A percentile compares a stretch with the other conserved stretches of the same genome.
These are phyloP conservation scores for Moricandia moricandioides DNA, from an alignment of 345 rosid species.

Conservation along the genomic window DNA sequence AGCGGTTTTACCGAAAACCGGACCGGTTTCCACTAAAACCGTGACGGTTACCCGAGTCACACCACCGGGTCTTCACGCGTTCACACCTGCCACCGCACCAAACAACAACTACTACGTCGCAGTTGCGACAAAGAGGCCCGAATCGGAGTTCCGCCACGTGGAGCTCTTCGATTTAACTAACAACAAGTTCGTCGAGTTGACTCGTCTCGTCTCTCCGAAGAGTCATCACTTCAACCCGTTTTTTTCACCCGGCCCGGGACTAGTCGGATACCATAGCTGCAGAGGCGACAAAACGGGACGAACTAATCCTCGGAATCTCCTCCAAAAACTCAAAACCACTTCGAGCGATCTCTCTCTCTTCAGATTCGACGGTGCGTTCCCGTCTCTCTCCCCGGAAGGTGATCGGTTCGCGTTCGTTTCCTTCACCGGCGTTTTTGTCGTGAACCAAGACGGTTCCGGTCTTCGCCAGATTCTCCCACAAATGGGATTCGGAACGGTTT, in stretches of 20 bases:
- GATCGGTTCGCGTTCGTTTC: slow-evolving; percentile 69
- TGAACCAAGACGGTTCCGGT: slow-evolving; percentile 64
- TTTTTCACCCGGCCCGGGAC: slow-evolving; percentile 70
- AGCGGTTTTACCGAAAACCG: slow-evolving; percentile 47
- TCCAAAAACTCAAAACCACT: slow-evolving; percentile 58
- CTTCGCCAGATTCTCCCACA: slow-evolving; percentile 44
- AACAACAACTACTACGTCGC: slow-evolving; percentile 72
- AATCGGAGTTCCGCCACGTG: slow-evolving; percentile 58
- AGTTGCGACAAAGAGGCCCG: slow-evolving; percentile 64
- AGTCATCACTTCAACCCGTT: slow-evolving; percentile 87
- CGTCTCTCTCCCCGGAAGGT: slow-evolving; percentile 71
- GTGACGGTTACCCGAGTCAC: slow-evolving; percentile 62
- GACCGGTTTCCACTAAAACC: slow-evolving; percentile 40
- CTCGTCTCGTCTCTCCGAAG: slow-evolving; percentile 60
- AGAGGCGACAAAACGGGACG: slow-evolving; percentile 48
- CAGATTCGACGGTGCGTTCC: slow-evolving; percentile 77
- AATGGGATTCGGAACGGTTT: slow-evolving; percentile 60
- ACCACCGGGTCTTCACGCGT: slow-evolving; percentile 75
- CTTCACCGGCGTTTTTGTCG: slow-evolving; percentile 66
- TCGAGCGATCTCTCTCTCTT: slow-evolving; percentile 53
- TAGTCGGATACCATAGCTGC: slow-evolving; percentile 84
- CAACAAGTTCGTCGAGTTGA: slow-evolving; percentile 59
- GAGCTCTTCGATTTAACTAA: slow-evolving; percentile 61
- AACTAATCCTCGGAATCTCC: slow-evolving; percentile 46
- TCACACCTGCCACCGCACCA: slow-evolving; percentile 89